These are phyloP conservation scores for Brassica balearica DNA, from an alignment of 441 rosid genomes.

Conservation along the genomic window DNA sequence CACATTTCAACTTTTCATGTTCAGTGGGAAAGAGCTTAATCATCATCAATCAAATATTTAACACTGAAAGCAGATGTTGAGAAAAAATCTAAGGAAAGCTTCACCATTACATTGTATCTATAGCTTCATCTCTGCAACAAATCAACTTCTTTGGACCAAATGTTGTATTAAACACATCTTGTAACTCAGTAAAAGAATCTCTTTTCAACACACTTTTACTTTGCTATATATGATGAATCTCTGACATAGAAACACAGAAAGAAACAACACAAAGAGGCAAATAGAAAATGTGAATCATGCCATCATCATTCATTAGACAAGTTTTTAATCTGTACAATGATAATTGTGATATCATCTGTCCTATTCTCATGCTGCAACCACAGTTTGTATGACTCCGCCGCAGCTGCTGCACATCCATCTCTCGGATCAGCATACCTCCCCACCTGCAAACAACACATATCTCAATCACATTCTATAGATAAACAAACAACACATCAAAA, in stretches of 20 bases:
- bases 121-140: neutral
- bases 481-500: neutral
- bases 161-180: neutral
- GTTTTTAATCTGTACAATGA: constrained; percentile 76
- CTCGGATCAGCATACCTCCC: constrained; percentile 75
- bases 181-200: neutral
- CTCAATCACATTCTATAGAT: neutral
- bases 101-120: neutral
- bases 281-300: constrained; percentile 1
- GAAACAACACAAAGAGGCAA: constrained; percentile 23
- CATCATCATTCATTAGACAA: constrained; percentile 42
- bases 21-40: neutral
- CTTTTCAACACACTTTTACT: neutral
- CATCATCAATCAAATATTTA: neutral
- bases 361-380: constrained; percentile 90
- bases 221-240: constrained; percentile 24
- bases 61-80: neutral
- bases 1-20: constrained; percentile 5
- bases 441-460: constrained; percentile 53
- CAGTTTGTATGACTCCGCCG: constrained; percentile 89
- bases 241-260: constrained; percentile 17
- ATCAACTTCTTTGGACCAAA: neutral
- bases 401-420: constrained; percentile 89
- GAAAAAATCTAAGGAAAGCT: constrained; percentile 11
- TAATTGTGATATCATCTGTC: constrained; percentile 96